These are phyloP conservation scores for Breynia disticha DNA, from an alignment of 441 rosid species.

Conservation along the genomic window DNA sequence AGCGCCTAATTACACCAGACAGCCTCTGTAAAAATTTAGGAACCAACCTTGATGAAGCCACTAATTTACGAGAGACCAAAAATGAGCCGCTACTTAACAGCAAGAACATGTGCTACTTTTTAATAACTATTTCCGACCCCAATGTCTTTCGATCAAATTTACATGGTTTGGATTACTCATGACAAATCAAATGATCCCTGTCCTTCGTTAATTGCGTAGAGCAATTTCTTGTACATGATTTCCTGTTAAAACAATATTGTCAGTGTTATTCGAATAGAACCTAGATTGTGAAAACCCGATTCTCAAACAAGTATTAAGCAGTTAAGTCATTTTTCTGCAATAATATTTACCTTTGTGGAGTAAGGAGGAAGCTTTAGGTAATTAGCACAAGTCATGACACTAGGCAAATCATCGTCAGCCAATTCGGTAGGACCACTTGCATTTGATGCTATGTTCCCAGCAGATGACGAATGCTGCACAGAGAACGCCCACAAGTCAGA, in stretches of 20 bases:
- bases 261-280: neutral
- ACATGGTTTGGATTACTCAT: conserved; percentile 40
- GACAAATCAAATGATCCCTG: conserved; percentile 98
- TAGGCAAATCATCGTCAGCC: conserved; percentile 94
- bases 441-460: conserved; percentile 49
- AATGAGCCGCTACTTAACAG: conserved; percentile 28
- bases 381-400: conserved; percentile 99
- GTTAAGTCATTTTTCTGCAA: neutral
- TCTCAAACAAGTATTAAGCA: neutral
- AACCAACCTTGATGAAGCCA: conserved; percentile 29
- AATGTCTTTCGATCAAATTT: conserved; percentile 19
- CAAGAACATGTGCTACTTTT: conserved; percentile 20
- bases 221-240: conserved; percentile 85
- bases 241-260: conserved; percentile 46
- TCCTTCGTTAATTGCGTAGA: conserved; percentile 96
- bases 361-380: conserved; percentile 98
- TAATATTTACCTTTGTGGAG: conserved; percentile 61
- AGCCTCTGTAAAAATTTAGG: neutral
- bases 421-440: conserved; percentile 63
- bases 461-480: conserved; percentile 77
- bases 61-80: conserved; percentile 12
- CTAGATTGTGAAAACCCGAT: neutral
- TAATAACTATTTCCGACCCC: conserved; percentile 27
- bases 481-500: neutral
- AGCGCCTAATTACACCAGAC: neutral